Evolutionary conservation across 75 land plant genomes (phyloP), one percentile per base, ranked within the genome.

Genomic region (Larix kaempferi): DNA sequence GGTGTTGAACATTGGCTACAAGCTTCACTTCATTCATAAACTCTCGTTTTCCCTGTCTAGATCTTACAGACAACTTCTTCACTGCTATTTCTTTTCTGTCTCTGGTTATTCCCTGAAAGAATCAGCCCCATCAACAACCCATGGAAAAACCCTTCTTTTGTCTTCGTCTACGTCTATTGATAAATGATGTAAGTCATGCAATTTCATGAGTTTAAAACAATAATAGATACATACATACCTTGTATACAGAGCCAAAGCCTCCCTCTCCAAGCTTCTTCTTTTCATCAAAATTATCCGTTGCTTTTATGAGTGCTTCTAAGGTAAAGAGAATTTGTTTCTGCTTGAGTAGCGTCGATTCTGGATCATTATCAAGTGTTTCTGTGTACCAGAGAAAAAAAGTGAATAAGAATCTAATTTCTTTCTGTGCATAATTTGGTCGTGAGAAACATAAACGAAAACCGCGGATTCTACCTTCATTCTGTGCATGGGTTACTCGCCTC

Each of bases 11-110:
- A 69, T 49, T 74, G n/a, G 77, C 49, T 4, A 85, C 74, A 26
- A 69, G 15, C 16, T 27, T 66, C 7, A 84, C 84, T 71, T 86
- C 87, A 14, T 85, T 80, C 58, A 80, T 57, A 76, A 86, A 86
- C 56, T 83, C 82, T 44, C 69, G 26, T 1, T 33, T 37, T 3
- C 86, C 86, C 74, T 84, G 86, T 3, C 11, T 6, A 21, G 86
- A 81, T 19, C 37, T 59, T 21, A 59, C 72, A 25, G 83, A 81
- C 15, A 84, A 55, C 57, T 77, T 59, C 75, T 84, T 84, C 22
- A 81, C 71, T 3, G 86, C 84, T 26, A 81, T 75, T 35, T 52
- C 44, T 17, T 15, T 57, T 69, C 85, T 75, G 73, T 81, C 80
- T 22, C 4, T 59, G 1, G 85, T 56, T 66, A 25, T 75, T n/a